Evolutionary conservation across 331 rosid genomes (phyloP), one percentile per base, ranked within the genome.

Genomic region (Malus hybrid): DNA sequence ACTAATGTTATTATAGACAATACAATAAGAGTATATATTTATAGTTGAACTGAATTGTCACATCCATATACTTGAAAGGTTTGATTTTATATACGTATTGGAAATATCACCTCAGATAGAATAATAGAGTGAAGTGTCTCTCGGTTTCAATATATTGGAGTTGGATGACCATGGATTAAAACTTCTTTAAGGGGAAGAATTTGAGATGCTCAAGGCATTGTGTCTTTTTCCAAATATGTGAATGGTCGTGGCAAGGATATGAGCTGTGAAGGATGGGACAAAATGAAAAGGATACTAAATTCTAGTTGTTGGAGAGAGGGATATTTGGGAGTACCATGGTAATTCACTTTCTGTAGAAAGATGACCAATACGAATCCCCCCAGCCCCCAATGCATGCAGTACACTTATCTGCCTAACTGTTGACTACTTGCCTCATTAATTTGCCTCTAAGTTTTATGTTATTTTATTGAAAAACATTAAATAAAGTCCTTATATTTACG

Each of bases 141-240:
- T 53, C 20, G 19, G 19, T 9, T 4, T 57, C 24, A 9, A 57
- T 57, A 20, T 10, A 20, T 20, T 15, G 24, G 24, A 55, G 10
- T 55, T 74, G 77, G 69, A 78, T 74, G 75, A 80, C 5, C 57
- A 77, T 20, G 83, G 89, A 84, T 70, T 86, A 77, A 72, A 26
- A 58, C 66, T 80, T 76, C 44, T 60, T 46, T 32, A 30, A 63
- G 64, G 39, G 79, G 85, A 26, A 82, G 13, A 86, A 81, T 78
- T 72, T 68, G 53, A 84, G 88, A 86, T 76, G 86, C 90, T 77
- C 42, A 75, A 65, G 85, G 78, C 66, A 71, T 66, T 46, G 74
- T 29, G 50, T 3, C 62, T 71, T 77, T 72, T 48, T 75, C 58
- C 72, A 67, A 65, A 69, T 29, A 66, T 79, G 63, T 81, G 75